phyloP scores from a whole-genome alignment of 164 flowering plant genomes.

The grape (Vitis vinifera) region ASM3070453v1 NC_081818.1:3205501-3206000 shows the following conservation, averaged over 20 bases:
- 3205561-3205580: neutral
- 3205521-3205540: neutral
- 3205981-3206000: constrained; percentile 17
- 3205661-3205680: constrained; percentile 30
- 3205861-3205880: constrained; percentile 13
- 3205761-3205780: constrained; percentile 21
- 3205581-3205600: constrained; percentile 5
- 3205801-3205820: constrained; percentile 46
- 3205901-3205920: constrained; percentile 9
- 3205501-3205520: neutral
- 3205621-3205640: constrained; percentile 4
- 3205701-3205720: neutral
- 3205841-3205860: constrained; percentile 16
- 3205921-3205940: constrained; percentile 12
- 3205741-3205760: neutral
- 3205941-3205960: constrained; percentile 24
- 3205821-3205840: constrained; percentile 32
- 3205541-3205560: neutral
- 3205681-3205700: constrained; percentile 7
- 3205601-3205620: constrained; percentile 17
- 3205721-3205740: neutral
- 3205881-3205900: constrained; percentile 15
- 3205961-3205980: constrained; percentile 14
- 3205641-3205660: constrained; percentile 18
- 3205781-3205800: constrained; percentile 23